A percentile compares a stretch with the other conserved stretches of the same genome.
phyloP scores from a whole-genome alignment of 192 early-diverging fungal species.

The Rhizoclosmatium sp. region DNA sequence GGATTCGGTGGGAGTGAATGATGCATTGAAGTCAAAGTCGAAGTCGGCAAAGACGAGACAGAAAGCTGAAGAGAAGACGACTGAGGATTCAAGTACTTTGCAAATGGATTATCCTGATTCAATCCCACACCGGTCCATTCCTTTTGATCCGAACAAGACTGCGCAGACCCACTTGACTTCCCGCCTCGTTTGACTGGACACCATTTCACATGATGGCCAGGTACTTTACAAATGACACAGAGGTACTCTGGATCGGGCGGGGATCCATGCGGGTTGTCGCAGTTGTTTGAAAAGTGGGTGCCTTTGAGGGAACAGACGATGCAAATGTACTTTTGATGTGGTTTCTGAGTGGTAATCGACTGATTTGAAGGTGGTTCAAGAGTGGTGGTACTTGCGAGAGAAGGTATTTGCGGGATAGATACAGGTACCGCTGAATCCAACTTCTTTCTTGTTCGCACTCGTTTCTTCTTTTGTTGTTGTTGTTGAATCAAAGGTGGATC shows the following conservation, averaged over 20 bases:
- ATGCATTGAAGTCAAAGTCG: no score
- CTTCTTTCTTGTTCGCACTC: background rate
- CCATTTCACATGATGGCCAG: constrained; percentile 32
- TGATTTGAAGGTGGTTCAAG: background rate
- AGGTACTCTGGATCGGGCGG: constrained; percentile 13
- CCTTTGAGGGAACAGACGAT: background rate
- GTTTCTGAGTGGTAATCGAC: background rate
- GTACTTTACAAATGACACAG: constrained; percentile 11
- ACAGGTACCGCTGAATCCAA: background rate
- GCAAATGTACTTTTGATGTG: constrained; percentile 15
- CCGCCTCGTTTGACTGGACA: constrained; percentile 12
- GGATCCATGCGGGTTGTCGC: constrained; percentile 16
- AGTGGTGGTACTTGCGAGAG: background rate
- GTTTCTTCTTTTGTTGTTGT: background rate
- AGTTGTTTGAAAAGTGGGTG: constrained; percentile 6
- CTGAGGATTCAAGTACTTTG: no score
- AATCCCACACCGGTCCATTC: no score
- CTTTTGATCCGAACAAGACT: no score
- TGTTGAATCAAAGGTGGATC: background rate
- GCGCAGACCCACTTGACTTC: background rate
- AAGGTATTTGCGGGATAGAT: background rate
- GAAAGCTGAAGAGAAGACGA: no score
- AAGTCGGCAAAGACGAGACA: no score
- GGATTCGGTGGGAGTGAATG: no score
- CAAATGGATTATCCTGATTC: no score